A percentile compares a stretch with the other conserved stretches of the same genome.
Evolutionary conservation across 768 basidiomycete genomes (phyloP).

Genomic region (Lactarius hengduanensis): DNA sequence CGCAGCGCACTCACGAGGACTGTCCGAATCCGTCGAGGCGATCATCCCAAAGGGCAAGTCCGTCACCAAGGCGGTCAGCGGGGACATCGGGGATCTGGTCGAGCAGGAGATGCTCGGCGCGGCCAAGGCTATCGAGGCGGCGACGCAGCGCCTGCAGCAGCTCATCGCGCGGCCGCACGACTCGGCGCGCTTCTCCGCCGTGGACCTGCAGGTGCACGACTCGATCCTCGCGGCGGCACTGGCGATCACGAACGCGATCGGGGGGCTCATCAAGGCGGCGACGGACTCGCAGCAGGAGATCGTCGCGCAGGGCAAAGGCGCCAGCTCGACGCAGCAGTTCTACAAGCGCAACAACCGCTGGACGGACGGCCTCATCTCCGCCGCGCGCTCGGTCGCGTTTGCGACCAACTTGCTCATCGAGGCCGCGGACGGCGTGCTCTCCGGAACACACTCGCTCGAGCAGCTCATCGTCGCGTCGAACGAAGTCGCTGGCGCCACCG

Average conservation of each 20-base stretch:
- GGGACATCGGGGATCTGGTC: slow-evolving; percentile 94
- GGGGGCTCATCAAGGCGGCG: slow-evolving; percentile 90
- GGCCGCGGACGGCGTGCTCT: slow-evolving; percentile 95
- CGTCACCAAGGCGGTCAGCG: slow-evolving; percentile 70
- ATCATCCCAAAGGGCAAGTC: slow-evolving; percentile 83
- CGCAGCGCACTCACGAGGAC: slow-evolving; percentile 77
- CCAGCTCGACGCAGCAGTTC: slow-evolving; percentile 91
- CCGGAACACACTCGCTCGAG: slow-evolving; percentile 94
- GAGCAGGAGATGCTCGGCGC: slow-evolving; percentile 96
- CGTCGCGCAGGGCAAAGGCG: slow-evolving; percentile 91
- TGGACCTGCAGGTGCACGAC: slow-evolving; percentile 97
- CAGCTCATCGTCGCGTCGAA: slow-evolving; percentile 99
- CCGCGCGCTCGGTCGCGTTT: slow-evolving; percentile 96
- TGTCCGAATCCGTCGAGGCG: slow-evolving; percentile 84
- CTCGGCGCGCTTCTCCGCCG: slow-evolving; percentile 78
- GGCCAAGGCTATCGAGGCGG: slow-evolving; percentile 88
- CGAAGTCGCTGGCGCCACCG: slow-evolving; percentile 95
- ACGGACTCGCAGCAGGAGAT: slow-evolving; percentile 99
- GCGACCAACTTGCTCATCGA: slow-evolving; percentile 95
- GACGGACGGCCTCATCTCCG: slow-evolving; percentile 98
- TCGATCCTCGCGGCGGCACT: slow-evolving; percentile 92
- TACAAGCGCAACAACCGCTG: slow-evolving; percentile 99
- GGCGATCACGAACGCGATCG: slow-evolving; percentile 95
- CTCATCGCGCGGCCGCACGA: slow-evolving; percentile 92
- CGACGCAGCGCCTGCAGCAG: slow-evolving; percentile 84